Conservation (phyloP, 768 basidiomycete genomes). For the Nidularia pulvinata region DNA sequence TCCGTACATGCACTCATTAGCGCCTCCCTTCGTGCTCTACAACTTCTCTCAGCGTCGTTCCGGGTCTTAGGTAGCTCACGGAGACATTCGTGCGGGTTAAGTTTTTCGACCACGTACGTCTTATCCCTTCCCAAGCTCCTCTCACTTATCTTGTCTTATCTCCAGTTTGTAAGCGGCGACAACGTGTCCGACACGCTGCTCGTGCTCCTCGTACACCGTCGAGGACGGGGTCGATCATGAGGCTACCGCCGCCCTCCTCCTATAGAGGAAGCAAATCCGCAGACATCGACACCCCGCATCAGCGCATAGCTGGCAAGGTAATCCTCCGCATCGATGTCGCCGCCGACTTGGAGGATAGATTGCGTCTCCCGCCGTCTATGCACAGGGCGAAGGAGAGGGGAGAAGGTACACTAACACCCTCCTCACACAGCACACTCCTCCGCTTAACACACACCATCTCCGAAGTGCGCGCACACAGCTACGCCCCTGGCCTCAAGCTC, state of each 20-base stretch:
- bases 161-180: constrained; percentile 88
- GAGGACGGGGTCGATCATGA: constrained; percentile 59
- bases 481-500: constrained; percentile 87
- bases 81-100: constrained; percentile 74
- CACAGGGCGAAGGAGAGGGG: constrained; percentile 53
- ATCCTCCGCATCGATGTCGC: constrained; percentile 75
- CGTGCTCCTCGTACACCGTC: constrained; percentile 79
- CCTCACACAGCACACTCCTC: constrained; percentile 50
- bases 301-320: constrained; percentile 74
- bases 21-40: constrained; percentile 65
- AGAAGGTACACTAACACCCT: constrained; percentile 8
- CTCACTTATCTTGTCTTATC: neutral
- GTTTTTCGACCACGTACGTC: constrained; percentile 80
- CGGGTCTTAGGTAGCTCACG: constrained; percentile 64
- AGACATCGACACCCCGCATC: constrained; percentile 38
- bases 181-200: constrained; percentile 69
- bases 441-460: constrained; percentile 65
- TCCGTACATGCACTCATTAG: constrained; percentile 37
- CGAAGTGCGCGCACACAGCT: constrained; percentile 65
- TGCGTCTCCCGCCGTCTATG: constrained; percentile 44
- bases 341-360: constrained; percentile 73
- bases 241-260: constrained; percentile 22
- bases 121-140: neutral
- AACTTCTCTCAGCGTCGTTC: constrained; percentile 41
- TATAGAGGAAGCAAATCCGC: neutral